Percentiles rank a stretch among this genome's conserved stretches.
These are phyloP conservation scores for Gelatoporia subvermispora DNA, from an alignment of 768 basidiomycete species.

Conservation along the genomic window DNA sequence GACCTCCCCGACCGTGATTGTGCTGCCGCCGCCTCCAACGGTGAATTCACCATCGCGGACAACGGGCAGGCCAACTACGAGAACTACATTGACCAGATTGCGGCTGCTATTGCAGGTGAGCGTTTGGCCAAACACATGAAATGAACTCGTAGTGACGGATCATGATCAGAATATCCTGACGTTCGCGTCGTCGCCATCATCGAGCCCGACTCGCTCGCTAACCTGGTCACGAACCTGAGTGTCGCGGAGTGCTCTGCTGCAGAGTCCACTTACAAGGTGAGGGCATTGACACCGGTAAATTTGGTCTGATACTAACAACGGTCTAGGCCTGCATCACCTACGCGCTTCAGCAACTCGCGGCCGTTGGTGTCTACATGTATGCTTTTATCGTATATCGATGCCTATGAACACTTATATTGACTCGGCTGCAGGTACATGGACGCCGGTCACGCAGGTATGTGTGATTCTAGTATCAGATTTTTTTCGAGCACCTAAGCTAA, in stretches of 20 bases:
- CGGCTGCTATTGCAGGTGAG: constrained; percentile 24
- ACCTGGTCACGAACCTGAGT: constrained; percentile 64
- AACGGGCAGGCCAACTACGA: constrained; percentile 51
- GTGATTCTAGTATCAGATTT: constrained; percentile 9
- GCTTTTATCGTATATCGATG: no score
- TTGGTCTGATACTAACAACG: neutral
- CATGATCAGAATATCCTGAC: constrained; percentile 44
- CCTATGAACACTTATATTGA: no score
- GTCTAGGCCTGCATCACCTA: constrained; percentile 40
- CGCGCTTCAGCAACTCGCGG: constrained; percentile 50
- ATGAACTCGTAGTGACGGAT: constrained; percentile 26
- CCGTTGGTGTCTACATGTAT: constrained; percentile 48
- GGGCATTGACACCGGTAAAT: constrained; percentile 4
- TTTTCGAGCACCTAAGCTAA: constrained; percentile 11
- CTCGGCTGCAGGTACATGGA: constrained; percentile 41
- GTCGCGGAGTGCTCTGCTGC: constrained; percentile 53
- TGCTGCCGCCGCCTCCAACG: constrained; percentile 59
- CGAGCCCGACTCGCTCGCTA: constrained; percentile 65
- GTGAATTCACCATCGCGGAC: constrained; percentile 58
- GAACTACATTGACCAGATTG: constrained; percentile 58
- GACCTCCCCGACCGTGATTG: constrained; percentile 67
- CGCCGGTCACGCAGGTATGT: constrained; percentile 44
- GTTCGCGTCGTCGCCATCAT: constrained; percentile 62
- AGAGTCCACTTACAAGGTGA: constrained; percentile 41
- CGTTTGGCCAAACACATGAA: constrained; percentile 47